Percentiles rank a stretch among this genome's conserved stretches.
phyloP scores from a whole-genome alignment of 495 filamentous ascomycete species.

The Penicillium samsonianum region DNA sequence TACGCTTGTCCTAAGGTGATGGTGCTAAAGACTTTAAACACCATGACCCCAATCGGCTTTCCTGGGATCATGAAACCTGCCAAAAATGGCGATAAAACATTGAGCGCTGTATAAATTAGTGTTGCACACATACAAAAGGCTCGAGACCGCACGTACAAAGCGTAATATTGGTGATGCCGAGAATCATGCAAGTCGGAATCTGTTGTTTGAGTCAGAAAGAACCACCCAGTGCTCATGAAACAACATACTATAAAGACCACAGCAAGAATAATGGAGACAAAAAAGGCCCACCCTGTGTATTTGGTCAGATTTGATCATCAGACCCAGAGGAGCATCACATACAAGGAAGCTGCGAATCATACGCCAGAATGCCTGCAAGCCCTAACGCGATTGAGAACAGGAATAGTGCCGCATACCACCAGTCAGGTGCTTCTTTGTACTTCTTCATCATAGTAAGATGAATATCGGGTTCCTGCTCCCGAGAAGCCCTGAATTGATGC shows the following conservation, averaged over 20 bases:
- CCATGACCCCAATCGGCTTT: conserved; percentile 60
- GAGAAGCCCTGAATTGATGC: conserved; percentile 53
- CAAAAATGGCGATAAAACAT: conserved; percentile 63
- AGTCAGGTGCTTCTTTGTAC: conserved; percentile 30
- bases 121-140: background rate
- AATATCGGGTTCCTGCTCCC: conserved; percentile 52
- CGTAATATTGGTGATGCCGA: conserved; percentile 59
- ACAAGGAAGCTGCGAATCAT: conserved; percentile 56
- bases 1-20: conserved; percentile 55
- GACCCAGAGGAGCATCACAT: background rate
- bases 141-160: conserved; percentile 13
- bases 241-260: conserved; percentile 26
- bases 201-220: conserved; percentile 4
- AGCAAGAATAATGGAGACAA: conserved; percentile 47
- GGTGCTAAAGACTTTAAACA: conserved; percentile 68
- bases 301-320: conserved; percentile 3
- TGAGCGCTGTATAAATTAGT: conserved; percentile 45
- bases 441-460: conserved; percentile 30
- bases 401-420: conserved; percentile 29
- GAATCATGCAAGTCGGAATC: conserved; percentile 38
- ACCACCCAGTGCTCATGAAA: background rate
- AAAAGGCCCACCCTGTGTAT: conserved; percentile 55
- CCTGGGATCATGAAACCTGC: conserved; percentile 65
- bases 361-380: conserved; percentile 54
- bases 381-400: conserved; percentile 49